Conservation (phyloP, 176 grass and related monocot genomes). For the Stipa capillata region DNA sequence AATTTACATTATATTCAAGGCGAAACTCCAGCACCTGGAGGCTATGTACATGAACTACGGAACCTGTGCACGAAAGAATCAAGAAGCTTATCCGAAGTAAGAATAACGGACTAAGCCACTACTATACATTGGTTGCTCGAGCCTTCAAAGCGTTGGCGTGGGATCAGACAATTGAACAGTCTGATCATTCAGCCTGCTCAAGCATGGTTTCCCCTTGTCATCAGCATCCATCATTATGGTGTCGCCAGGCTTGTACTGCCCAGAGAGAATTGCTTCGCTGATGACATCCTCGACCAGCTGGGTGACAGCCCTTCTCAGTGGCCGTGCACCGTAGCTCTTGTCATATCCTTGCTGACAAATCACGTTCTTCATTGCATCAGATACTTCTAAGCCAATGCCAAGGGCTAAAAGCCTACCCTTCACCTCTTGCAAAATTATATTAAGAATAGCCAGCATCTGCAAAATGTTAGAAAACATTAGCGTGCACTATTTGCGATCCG, state of each 20-base stretch:
- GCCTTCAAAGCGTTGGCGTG: conserved; percentile 35
- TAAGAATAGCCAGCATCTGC: conserved; percentile 81
- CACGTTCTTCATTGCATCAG: conserved; percentile 54
- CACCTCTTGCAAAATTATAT: conserved; percentile 79
- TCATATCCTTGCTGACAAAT: conserved; percentile 75
- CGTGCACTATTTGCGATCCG: too few species aligned
- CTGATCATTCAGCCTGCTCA: conserved; percentile 40
- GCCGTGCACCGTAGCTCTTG: conserved; percentile 71
- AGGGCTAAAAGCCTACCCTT: conserved; percentile 61
- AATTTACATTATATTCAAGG: conserved; percentile 12
- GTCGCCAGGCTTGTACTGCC: conserved; percentile 64
- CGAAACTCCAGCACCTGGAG: neutral
- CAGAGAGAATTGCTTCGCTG: conserved; percentile 83
- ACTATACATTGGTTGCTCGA: conserved; percentile 4
- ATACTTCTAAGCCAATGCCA: conserved; percentile 60
- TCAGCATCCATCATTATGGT: conserved; percentile 73
- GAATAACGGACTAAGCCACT: conserved; percentile 15
- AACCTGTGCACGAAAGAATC: conserved; percentile 31
- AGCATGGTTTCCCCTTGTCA: conserved; percentile 61
- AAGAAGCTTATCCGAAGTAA: conserved; percentile 12
- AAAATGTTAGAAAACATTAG: neutral
- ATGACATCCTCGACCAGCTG: conserved; percentile 74
- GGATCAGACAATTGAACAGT: conserved; percentile 66
- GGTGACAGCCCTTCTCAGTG: conserved; percentile 69
- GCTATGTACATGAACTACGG: conserved; percentile 23